These are phyloP conservation scores for Purshia tridentata DNA, from an alignment of 306 rosid species.

Conservation along the genomic window DNA sequence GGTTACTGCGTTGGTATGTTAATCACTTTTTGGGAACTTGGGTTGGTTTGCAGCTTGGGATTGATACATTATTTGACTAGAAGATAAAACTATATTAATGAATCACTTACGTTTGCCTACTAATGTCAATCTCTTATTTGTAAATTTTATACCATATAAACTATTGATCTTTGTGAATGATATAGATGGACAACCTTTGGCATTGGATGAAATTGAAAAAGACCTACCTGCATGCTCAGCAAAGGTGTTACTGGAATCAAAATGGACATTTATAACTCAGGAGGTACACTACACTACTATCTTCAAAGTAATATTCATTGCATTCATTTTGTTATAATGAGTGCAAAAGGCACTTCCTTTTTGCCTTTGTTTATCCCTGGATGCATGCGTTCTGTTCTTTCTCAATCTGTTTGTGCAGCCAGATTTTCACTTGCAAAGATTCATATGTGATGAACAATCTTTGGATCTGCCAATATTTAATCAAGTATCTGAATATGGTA, in stretches of 20 bases:
- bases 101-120: neutral
- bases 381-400: neutral
- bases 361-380: neutral
- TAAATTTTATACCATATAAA: no score
- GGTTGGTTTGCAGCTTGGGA: no score
- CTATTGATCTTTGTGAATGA: slow-evolving; percentile 6
- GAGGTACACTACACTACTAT: slow-evolving; percentile 43
- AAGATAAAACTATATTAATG: neutral
- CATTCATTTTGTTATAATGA: neutral
- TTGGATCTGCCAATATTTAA: neutral
- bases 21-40: neutral
- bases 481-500: neutral
- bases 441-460: neutral
- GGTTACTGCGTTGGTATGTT: slow-evolving; percentile 62
- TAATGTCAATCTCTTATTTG: neutral
- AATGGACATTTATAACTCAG: slow-evolving; percentile 85
- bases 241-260: slow-evolving; percentile 56
- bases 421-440: neutral
- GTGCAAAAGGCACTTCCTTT: no score
- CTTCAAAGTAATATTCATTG: neutral
- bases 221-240: slow-evolving; percentile 61
- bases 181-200: slow-evolving; percentile 67
- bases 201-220: slow-evolving; percentile 53
- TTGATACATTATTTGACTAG: no score
- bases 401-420: neutral